Conservation (phyloP, 140 eudicot genomes). For the Flaveria floridana region DNA sequence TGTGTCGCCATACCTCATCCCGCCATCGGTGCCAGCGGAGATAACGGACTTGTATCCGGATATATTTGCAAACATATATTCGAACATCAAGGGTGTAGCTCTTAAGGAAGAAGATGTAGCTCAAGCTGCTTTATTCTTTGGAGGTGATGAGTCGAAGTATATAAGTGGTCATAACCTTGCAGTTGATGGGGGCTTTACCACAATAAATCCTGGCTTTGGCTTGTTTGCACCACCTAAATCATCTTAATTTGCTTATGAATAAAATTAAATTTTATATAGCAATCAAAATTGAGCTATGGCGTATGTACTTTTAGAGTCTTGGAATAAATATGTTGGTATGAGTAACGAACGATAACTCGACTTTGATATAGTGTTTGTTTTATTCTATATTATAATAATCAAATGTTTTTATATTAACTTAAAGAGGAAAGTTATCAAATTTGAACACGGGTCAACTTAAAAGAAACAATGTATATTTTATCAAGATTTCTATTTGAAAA, state of each 20-base stretch:
- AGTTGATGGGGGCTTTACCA: constrained; percentile 36
- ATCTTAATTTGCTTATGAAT: not conserved
- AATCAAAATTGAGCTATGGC: no score
- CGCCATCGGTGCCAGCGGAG: constrained; percentile 19
- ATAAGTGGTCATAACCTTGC: constrained; percentile 33
- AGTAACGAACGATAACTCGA: no score
- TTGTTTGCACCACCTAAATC: constrained; percentile 27
- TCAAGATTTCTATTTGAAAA: no score
- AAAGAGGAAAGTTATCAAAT: no score
- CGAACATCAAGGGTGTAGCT: constrained; percentile 28
- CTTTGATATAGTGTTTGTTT: no score
- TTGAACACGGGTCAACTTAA: no score
- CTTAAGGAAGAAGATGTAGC: constrained; percentile 36
- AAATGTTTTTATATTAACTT: no score
- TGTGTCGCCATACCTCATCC: constrained; percentile 30
- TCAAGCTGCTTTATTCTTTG: constrained; percentile 28
- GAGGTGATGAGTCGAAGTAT: constrained; percentile 36
- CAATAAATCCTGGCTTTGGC: constrained; percentile 37
- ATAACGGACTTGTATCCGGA: constrained; percentile 20
- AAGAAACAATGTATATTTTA: no score
- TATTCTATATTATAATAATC: no score
- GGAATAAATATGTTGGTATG: no score
- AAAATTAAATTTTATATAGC: no score
- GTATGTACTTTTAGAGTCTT: no score
- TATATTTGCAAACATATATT: constrained; percentile 21